Conservation (phyloP, 108 stramenopile genomes). For the Cyclotella choctawhatcheeana region DNA sequence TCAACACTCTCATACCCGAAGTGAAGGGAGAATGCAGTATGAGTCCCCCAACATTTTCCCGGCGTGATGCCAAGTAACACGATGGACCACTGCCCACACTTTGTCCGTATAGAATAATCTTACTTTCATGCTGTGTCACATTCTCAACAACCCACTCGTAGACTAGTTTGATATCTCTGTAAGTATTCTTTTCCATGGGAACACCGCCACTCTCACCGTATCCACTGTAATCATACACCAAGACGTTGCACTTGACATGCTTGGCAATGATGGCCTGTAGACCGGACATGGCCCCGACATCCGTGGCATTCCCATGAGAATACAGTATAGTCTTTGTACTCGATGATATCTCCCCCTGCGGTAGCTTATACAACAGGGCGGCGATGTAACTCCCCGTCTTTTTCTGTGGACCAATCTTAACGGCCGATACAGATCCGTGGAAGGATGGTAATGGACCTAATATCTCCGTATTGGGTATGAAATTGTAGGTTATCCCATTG, state of each 20-base stretch:
- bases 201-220: slow-evolving; percentile 86
- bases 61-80: slow-evolving; percentile 68
- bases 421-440: slow-evolving; percentile 54
- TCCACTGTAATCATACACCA: slow-evolving; percentile 89
- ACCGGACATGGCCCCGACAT: slow-evolving; percentile 85
- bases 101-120: slow-evolving; percentile 89
- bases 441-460: slow-evolving; percentile 40
- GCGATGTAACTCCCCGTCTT: slow-evolving; percentile 58
- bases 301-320: slow-evolving; percentile 92
- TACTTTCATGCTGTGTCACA: slow-evolving; percentile 44
- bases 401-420: slow-evolving; percentile 75
- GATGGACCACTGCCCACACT: slow-evolving; percentile 91
- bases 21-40: slow-evolving; percentile 87
- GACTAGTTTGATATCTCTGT: slow-evolving; percentile 81
- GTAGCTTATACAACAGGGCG: slow-evolving; percentile 69
- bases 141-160: slow-evolving; percentile 70
- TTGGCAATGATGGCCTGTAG: slow-evolving; percentile 70
- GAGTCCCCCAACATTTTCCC: slow-evolving; percentile 73
- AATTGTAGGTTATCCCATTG: slow-evolving; percentile 60
- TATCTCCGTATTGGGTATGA: slow-evolving; percentile 50
- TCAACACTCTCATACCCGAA: slow-evolving; percentile 89
- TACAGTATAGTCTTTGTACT: slow-evolving; percentile 80
- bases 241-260: slow-evolving; percentile 71
- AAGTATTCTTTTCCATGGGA: slow-evolving; percentile 82
- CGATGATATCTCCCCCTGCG: slow-evolving; percentile 22